These are phyloP conservation scores for Globisporangium rhizosaccharum DNA, from an alignment of 352 stramenopile genomes.

Conservation along the genomic window DNA sequence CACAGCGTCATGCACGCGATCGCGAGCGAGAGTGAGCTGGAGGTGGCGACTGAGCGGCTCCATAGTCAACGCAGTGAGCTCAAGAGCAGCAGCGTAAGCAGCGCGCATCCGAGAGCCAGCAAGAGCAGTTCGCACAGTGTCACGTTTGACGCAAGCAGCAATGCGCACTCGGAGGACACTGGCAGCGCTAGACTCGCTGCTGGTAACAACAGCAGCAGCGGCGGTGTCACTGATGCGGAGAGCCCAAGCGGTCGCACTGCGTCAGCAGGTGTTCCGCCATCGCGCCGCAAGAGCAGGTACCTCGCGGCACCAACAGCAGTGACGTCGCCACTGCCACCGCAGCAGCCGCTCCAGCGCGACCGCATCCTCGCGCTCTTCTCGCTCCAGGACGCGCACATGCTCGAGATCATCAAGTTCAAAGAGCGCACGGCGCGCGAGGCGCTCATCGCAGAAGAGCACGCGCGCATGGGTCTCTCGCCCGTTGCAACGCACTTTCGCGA, in stretches of 20 bases:
- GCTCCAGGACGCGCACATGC: conserved; percentile 45
- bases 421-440: conserved; percentile 38
- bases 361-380: conserved; percentile 47
- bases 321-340: neutral
- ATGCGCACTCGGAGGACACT: no score
- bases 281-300: conserved; percentile 3
- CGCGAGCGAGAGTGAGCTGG: conserved; percentile 27
- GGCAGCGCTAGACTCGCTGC: no score
- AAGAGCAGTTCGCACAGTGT: neutral
- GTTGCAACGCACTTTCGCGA: conserved; percentile 50
- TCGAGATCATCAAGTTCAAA: conserved; percentile 61
- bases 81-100: conserved; percentile 3
- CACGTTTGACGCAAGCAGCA: neutral
- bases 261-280: neutral
- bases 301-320: neutral
- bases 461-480: conserved; percentile 34
- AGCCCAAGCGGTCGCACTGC: neutral
- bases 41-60: neutral
- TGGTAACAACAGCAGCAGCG: no score
- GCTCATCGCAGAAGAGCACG: conserved; percentile 33
- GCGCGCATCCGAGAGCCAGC: neutral
- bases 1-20: conserved; percentile 42
- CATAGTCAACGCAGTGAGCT: conserved; percentile 9
- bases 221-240: no score
- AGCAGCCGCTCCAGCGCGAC: conserved; percentile 5